phyloP scores from a whole-genome alignment of 805 yeast species.

The Schwanniomyces sp. region DNA sequence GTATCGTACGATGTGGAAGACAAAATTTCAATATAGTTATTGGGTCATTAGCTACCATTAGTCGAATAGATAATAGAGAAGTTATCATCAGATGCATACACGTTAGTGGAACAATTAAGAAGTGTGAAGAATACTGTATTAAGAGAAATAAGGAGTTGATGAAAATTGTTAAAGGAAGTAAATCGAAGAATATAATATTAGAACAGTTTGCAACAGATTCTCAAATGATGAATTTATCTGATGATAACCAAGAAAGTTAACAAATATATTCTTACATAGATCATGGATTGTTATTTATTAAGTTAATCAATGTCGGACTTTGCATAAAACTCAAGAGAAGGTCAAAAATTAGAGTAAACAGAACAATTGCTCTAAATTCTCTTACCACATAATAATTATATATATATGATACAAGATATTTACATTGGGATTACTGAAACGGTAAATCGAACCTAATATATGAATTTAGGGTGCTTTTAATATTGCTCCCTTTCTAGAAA shows the following conservation, averaged over 20 bases:
- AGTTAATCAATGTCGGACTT: neutral
- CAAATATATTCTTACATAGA: neutral
- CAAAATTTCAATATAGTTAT: constrained; percentile 61
- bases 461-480: too few relatives aligned
- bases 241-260: constrained; percentile 3
- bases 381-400: too few relatives aligned
- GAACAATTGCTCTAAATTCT: too few relatives aligned
- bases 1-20: constrained; percentile 76
- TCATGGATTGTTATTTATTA: neutral
- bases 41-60: constrained; percentile 63
- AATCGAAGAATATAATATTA: neutral
- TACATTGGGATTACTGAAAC: too few relatives aligned
- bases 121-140: constrained; percentile 73
- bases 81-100: constrained; percentile 63
- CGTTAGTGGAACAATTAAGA: constrained; percentile 84
- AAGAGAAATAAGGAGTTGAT: constrained; percentile 41
- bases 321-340: too few relatives aligned
- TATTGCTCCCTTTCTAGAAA: too few relatives aligned
- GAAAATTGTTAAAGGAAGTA: constrained; percentile 14
- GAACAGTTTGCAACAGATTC: constrained; percentile 5
- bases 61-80: constrained; percentile 46
- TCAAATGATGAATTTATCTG: constrained; percentile 5
- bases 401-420: too few relatives aligned
- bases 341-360: too few relatives aligned
- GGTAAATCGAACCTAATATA: too few relatives aligned